Base-by-base conservation (phyloP, 352 stramenopile genomes). In the Phytophthora ohioensis region DNA sequence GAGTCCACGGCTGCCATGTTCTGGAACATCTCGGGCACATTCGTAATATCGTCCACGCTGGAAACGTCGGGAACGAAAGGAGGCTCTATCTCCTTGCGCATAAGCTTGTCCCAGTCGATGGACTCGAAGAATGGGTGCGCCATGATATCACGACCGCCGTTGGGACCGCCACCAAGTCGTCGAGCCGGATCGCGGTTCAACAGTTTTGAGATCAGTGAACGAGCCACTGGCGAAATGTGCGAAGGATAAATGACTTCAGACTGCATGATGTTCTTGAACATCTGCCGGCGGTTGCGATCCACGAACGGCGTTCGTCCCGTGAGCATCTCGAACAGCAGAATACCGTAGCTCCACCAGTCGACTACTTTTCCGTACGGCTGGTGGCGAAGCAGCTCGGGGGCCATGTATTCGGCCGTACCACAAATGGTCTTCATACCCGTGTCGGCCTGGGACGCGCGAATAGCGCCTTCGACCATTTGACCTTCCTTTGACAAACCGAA, bases 191-290 rank as follows among this genome's bases (percentile, higher is more conserved):
- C 91, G 62, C 98, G 98, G 55, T 97, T 95, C 39, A 99, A 75
- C 53, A 99, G 70, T 73, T 93, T 94, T 5, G 86, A 91, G 69
- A 96, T 96, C 15, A 95, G 55, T 38, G 85, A 93, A 8, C 87
- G 80, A 2, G 87, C 88, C 3, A 80, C 67, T 1, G 88, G 79
- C 0, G 87, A 93, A 67, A 96, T 95, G 76, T 96, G 90, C 46
- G 90, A 90, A 4, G 90, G 90, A 41, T 96, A 96, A 57, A 95
- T 94, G 31, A 95, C 87, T 42, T 96, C 90, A 0, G 85, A 87
- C 59, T 93, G 84, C 88, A 95, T 95, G 60, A 96, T 96, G 69
- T 96, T 96, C 68, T 96, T 96, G 73, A 96, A 96, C 90, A 96
- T 96, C 57, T 94, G 87, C 9, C 90, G 79, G 6, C 90, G 90